Evolutionary conservation across 192 early-diverging fungal species (phyloP), one percentile per base, ranked within the genome.

Genomic region (Linnemannia exigua): DNA sequence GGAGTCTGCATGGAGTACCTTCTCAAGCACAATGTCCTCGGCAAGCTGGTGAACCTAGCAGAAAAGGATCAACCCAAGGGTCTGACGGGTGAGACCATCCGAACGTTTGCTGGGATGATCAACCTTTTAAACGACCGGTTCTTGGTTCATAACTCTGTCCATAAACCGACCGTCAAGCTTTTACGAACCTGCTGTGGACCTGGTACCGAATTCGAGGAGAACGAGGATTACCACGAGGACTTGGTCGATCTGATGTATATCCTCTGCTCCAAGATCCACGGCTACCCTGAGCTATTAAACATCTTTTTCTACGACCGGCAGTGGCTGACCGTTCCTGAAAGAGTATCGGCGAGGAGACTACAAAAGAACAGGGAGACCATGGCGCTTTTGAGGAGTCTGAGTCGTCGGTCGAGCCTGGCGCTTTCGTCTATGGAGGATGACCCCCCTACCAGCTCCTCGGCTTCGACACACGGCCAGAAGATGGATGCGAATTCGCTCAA

Each of bases 1-100:
- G 97, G 96, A 44, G 93, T 95, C 0, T 98, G 97, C 83, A 97
- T 97, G 90, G 97, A 98, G 83, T 92, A 95, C 52, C 95, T 97
- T 73, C 90, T 99, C 80, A 95, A 93, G 74, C 96, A 95, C 79
- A 92, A 93, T 69, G 89, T 98, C 37, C 87, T 99, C 19, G 91
- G 91, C 22, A 90, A 95, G 68, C 90, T 99, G 69, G 96, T 98
- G 46, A 88, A 89, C 37, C 69, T 72, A 47, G 95, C 95, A 11
- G 95, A 95, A 74, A 77, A 76, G 0, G 98, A 99, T 84, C 88
- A 90, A 54, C 97, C 97, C 6, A 70, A 88, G 3, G 97, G 96
- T 41, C 93, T 96, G 51, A 90, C 96, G 38, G 92, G 94, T 15
- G 94, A 95, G 74, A 92, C 95, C 28, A 95, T 97, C 70, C 90